phyloP scores from a whole-genome alignment of 306 rosid species.

The Dalbergia cultrata region DNA sequence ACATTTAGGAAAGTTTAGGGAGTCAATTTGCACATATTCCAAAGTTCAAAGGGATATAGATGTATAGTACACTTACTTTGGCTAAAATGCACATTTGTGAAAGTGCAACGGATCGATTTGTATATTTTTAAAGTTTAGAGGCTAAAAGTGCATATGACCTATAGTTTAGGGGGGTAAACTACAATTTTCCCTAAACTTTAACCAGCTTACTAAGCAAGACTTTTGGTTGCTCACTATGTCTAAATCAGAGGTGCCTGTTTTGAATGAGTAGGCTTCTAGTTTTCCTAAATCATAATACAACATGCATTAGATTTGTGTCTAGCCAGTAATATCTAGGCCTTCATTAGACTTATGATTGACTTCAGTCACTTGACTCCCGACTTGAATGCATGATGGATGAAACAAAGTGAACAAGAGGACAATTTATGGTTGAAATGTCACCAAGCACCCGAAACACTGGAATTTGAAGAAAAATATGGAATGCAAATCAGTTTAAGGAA shows the following conservation, averaged over 20 bases:
- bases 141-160: too few relatives aligned
- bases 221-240: background rate
- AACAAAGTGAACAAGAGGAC: background rate
- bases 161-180: too few relatives aligned
- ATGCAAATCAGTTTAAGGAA: conserved; percentile 5
- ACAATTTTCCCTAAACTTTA: background rate
- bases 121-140: too few relatives aligned
- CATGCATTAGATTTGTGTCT: background rate
- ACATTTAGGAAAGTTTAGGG: too few relatives aligned
- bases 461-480: conserved; percentile 6
- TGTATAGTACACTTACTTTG: too few relatives aligned
- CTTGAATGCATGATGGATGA: conserved; percentile 11
- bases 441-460: background rate
- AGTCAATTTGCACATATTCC: too few relatives aligned
- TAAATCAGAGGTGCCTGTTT: background rate
- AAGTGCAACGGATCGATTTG: too few relatives aligned
- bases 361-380: background rate
- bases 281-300: background rate
- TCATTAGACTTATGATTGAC: background rate
- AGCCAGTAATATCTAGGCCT: conserved; percentile 4
- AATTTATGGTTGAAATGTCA: conserved; percentile 23
- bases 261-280: background rate
- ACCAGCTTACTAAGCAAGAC: background rate
- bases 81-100: too few relatives aligned
- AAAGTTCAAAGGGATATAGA: too few relatives aligned